Evolutionary conservation across 1,284 basidiomycete species (phyloP), one percentile per base, ranked within the genome.

Genomic region (Golubevia pallescens): DNA sequence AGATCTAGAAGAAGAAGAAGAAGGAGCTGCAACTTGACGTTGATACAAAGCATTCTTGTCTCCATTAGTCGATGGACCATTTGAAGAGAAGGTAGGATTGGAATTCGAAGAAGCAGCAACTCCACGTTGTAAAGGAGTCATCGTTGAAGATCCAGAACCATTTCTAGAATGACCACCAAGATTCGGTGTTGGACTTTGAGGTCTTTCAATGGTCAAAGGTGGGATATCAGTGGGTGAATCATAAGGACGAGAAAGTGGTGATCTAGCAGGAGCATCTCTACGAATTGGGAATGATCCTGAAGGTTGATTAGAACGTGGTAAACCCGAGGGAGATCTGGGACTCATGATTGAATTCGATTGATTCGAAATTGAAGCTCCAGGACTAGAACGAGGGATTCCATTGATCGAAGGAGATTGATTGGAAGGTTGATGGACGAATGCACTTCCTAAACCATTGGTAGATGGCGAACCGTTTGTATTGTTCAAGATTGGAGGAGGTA

Each of bases 391-490:
- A 10, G 3, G 3, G 3, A 10, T 4, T 5, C 34, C 34, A 10
- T 38, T 38, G 5, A 38, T 34, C 20, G 55, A 65, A 16, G 63
- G 58, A 19, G 61, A 28, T 14, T 53, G 63, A 28, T 60, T 62
- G 1, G 19, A 20, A 14, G 61, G 63, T 16, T 64, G 54, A 24
- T 60, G 51, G 1, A 16, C 13, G 52, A 38, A 71, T 70, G 57
- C 69, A 68, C 10, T 53, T 28, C 57, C 72, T n/a, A n/a, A n/a
- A n/a, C n/a, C n/a, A 68, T 54, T 74, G 69, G 34, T 61, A 56
- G 4, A 62, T 32, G 10, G 72, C 68, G n/a, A 74, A 5, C 34
- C 34, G 10, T 38, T 38, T 38, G 5, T 10, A 38, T 38, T 38
- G 5, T 4, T 38, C 3, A 10, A 4, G 5, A 4, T 5, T 4